Percentiles rank a stretch among this genome's conserved stretches.
phyloP scores from a whole-genome alignment of 2,329 filamentous ascomycete genomes.

The Hypoxylon sp. region DNA sequence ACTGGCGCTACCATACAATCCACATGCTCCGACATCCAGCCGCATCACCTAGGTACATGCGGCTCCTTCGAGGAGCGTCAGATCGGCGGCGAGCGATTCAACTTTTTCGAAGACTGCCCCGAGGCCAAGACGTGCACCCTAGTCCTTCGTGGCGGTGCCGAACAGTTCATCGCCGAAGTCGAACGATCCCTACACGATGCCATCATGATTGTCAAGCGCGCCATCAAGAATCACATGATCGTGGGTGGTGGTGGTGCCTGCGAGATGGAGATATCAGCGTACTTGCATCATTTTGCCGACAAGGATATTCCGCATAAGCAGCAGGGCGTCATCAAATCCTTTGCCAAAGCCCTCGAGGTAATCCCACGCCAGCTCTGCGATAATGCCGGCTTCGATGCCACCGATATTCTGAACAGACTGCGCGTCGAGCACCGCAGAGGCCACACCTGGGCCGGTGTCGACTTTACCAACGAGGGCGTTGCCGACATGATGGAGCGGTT shows the following conservation, averaged over 20 bases:
- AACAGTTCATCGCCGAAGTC: slow-evolving; percentile 99
- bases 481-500: slow-evolving; percentile 95
- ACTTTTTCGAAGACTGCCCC: slow-evolving; percentile 97
- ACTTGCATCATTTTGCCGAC: slow-evolving; percentile 93
- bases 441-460: slow-evolving; percentile 93
- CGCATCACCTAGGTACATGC: slow-evolving; percentile 91
- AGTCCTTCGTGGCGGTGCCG: slow-evolving; percentile 92
- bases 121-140: slow-evolving; percentile 97
- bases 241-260: slow-evolving; percentile 94
- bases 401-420: slow-evolving; percentile 95
- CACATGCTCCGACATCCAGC: slow-evolving; percentile 93
- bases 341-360: slow-evolving; percentile 96
- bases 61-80: slow-evolving; percentile 94
- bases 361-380: slow-evolving; percentile 98
- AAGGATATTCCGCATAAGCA: slow-evolving; percentile 94
- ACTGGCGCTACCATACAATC: slow-evolving; percentile 93
- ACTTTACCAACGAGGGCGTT: slow-evolving; percentile 92
- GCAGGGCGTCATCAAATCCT: slow-evolving; percentile 96
- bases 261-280: slow-evolving; percentile 97
- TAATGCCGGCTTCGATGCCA: slow-evolving; percentile 98
- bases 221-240: slow-evolving; percentile 93
- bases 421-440: slow-evolving; percentile 97
- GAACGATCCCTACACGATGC: slow-evolving; percentile 98
- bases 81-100: slow-evolving; percentile 97
- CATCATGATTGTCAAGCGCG: slow-evolving; percentile 99